Percentiles rank a stretch among this genome's conserved stretches.
These are phyloP conservation scores for Musa balbisiana DNA, from an alignment of 202 grass and related monocot genomes.

Conservation along the genomic window DNA sequence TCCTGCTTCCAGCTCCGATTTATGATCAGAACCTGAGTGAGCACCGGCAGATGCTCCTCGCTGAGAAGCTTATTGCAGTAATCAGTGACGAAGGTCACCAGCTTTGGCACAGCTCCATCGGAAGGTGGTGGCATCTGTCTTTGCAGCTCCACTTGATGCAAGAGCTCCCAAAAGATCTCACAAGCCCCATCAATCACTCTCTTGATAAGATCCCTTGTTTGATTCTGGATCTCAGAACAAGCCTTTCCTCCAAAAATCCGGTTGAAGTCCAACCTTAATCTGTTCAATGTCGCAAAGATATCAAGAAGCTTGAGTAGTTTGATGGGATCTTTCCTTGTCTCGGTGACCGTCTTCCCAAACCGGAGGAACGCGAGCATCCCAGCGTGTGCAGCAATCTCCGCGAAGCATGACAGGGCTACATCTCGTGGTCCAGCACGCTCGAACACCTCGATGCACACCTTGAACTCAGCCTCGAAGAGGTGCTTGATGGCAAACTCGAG, in stretches of 20 bases:
- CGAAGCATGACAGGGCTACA: constrained; percentile 39
- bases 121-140: constrained; percentile 48
- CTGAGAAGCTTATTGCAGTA: constrained; percentile 68
- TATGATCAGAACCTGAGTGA: constrained; percentile 69
- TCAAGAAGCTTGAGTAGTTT: constrained; percentile 75
- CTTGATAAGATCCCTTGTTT: constrained; percentile 85
- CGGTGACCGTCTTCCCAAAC: constrained; percentile 52
- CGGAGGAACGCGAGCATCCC: constrained; percentile 66
- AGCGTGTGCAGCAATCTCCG: constrained; percentile 47
- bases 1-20: constrained; percentile 79
- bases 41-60: constrained; percentile 56
- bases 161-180: constrained; percentile 79
- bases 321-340: constrained; percentile 92
- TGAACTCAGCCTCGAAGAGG: constrained; percentile 66
- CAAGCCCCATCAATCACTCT: constrained; percentile 61
- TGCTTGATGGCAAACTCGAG: constrained; percentile 66
- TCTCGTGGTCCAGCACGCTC: constrained; percentile 29
- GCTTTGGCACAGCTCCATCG: constrained; percentile 55
- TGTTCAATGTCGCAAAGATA: constrained; percentile 76
- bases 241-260: constrained; percentile 67
- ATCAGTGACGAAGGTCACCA: constrained; percentile 72
- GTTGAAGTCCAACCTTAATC: constrained; percentile 72
- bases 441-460: constrained; percentile 67
- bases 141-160: constrained; percentile 86
- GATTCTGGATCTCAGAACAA: constrained; percentile 62